Evolutionary conservation across 768 basidiomycete genomes (phyloP).

Genomic region (Filobasidium wieringae): DNA sequence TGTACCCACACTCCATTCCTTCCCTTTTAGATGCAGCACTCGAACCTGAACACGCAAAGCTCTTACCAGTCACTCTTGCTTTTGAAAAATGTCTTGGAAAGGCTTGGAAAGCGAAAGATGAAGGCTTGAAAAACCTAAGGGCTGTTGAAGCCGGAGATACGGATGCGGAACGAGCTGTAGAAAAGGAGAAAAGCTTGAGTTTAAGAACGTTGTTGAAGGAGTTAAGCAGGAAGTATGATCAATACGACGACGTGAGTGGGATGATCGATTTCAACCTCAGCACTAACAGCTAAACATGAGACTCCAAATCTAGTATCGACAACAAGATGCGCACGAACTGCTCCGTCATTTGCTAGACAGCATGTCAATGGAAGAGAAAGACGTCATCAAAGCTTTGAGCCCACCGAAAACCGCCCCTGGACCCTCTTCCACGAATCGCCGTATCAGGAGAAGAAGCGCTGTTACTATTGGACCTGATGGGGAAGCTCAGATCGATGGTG

Average conservation of each 20-base stretch:
- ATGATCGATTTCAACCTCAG: background rate
- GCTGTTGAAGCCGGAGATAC: background rate
- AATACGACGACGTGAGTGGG: conserved; percentile 59
- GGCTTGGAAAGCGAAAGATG: conserved; percentile 37
- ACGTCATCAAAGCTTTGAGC: conserved; percentile 44
- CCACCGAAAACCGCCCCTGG: conserved; percentile 13
- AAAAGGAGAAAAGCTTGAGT: conserved; percentile 18
- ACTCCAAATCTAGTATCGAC: conserved; percentile 61
- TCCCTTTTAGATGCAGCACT: conserved; percentile 27
- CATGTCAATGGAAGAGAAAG: conserved; percentile 88
- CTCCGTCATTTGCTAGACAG: conserved; percentile 77
- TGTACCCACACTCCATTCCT: conserved; percentile 24
- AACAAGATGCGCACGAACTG: conserved; percentile 94
- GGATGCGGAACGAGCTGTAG: background rate
- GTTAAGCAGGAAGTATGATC: conserved; percentile 76
- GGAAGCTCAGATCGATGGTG: conserved; percentile 35
- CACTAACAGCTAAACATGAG: no score
- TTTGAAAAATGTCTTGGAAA: conserved; percentile 27
- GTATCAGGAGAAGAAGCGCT: background rate
- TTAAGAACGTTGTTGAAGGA: conserved; percentile 46
- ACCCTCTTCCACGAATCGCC: background rate
- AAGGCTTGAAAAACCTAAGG: conserved; percentile 17
- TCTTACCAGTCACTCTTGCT: conserved; percentile 33
- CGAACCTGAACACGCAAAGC: conserved; percentile 28
- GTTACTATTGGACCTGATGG: background rate